Percentiles rank a stretch among this genome's conserved stretches.
Conservation (phyloP, 2,329 filamentous ascomycete genomes). For the Ophiobolus disseminans region DNA sequence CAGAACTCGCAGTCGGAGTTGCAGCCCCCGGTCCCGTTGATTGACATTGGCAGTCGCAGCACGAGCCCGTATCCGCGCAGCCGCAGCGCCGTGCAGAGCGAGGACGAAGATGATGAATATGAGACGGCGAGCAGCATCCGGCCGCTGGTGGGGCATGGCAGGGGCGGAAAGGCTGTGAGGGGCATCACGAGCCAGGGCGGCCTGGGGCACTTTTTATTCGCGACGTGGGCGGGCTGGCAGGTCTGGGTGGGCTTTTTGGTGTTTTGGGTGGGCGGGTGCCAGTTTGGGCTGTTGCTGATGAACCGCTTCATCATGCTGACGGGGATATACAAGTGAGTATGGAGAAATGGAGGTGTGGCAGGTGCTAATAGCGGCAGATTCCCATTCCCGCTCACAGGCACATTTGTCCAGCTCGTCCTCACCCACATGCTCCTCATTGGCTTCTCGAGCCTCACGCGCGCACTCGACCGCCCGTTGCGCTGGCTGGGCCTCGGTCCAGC, state of each 20-base stretch:
- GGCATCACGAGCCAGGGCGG: slow-evolving; percentile 51
- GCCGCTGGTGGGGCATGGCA: slow-evolving; percentile 44
- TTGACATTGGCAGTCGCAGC: slow-evolving; percentile 52
- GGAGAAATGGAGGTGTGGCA: background rate
- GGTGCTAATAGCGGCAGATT: slow-evolving; percentile 51
- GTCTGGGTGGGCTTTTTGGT: slow-evolving; percentile 57
- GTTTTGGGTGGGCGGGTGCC: slow-evolving; percentile 57
- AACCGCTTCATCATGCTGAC: slow-evolving; percentile 60
- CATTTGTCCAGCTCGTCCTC: slow-evolving; percentile 59
- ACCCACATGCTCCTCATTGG: slow-evolving; percentile 58
- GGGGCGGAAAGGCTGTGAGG: slow-evolving; percentile 21
- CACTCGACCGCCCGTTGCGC: slow-evolving; percentile 52
- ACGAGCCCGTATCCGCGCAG: slow-evolving; percentile 54
- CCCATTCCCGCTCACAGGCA: slow-evolving; percentile 60
- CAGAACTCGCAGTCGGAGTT: slow-evolving; percentile 46
- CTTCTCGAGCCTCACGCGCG: slow-evolving; percentile 57
- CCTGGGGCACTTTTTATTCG: slow-evolving; percentile 58
- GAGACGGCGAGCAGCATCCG: slow-evolving; percentile 48
- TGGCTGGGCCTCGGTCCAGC: slow-evolving; percentile 53
- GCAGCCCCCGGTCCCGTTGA: slow-evolving; percentile 52
- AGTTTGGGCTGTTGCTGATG: slow-evolving; percentile 58
- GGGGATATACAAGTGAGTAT: slow-evolving; percentile 53
- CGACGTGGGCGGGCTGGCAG: slow-evolving; percentile 57
- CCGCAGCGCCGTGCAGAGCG: slow-evolving; percentile 53
- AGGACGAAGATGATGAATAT: slow-evolving; percentile 57